A percentile compares a stretch with the other conserved stretches of the same genome.
Evolutionary conservation across 192 early-diverging fungal species (phyloP).

Genomic region (Coemansia aciculifera): DNA sequence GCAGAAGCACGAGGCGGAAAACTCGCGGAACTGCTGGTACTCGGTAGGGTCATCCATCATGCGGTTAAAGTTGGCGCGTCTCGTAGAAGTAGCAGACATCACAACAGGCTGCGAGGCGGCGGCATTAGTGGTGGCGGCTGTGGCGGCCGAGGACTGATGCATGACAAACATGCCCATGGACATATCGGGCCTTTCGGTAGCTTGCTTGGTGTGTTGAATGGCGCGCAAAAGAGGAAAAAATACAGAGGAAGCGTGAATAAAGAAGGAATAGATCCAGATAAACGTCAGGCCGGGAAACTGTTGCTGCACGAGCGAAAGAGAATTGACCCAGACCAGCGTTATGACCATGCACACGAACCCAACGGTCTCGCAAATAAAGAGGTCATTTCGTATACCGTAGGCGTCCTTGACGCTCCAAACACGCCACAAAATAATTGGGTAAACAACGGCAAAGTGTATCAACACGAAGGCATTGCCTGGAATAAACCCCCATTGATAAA

Average conservation of each 20-base stretch:
- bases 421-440: constrained; percentile 55
- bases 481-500: constrained; percentile 30
- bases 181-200: background rate
- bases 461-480: constrained; percentile 20
- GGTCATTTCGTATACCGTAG: constrained; percentile 60
- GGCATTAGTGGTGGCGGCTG: background rate
- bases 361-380: constrained; percentile 54
- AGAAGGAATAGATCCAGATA: constrained; percentile 28
- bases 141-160: background rate
- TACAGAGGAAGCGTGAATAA: constrained; percentile 42
- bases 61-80: constrained; percentile 27
- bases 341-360: constrained; percentile 42
- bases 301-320: constrained; percentile 23
- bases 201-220: constrained; percentile 16
- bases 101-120: background rate
- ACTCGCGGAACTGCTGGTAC: constrained; percentile 26
- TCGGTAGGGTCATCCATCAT: constrained; percentile 31
- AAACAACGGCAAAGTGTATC: constrained; percentile 51
- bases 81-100: constrained; percentile 1
- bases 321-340: constrained; percentile 44
- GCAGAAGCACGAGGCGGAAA: constrained; percentile 45
- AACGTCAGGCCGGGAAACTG: constrained; percentile 34
- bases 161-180: constrained; percentile 7
- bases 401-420: constrained; percentile 56
- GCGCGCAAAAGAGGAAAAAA: constrained; percentile 29